Conservation (phyloP, 768 basidiomycete genomes). For the Tulasnella sp. region DNA sequence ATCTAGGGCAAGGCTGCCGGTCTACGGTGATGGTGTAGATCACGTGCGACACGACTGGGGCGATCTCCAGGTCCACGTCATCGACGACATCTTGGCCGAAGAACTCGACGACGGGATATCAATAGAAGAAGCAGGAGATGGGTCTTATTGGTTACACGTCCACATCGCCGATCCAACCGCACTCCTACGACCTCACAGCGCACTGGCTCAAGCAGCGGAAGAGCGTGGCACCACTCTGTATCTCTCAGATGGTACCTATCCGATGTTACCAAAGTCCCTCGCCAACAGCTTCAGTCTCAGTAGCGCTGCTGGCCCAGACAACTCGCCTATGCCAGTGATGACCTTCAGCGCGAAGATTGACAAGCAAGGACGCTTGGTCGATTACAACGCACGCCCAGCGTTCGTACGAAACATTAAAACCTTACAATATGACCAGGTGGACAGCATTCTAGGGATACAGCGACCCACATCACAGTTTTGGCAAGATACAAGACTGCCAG, state of each 20-base stretch:
- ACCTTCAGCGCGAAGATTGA: constrained; percentile 73
- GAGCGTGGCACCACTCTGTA: constrained; percentile 48
- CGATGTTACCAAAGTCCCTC: constrained; percentile 61
- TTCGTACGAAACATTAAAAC: constrained; percentile 56
- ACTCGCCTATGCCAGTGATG: constrained; percentile 44
- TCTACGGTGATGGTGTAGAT: constrained; percentile 32
- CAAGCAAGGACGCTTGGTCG: constrained; percentile 49
- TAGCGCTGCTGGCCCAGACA: constrained; percentile 18
- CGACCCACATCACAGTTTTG: not conserved
- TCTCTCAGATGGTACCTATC: constrained; percentile 47
- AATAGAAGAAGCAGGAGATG: constrained; percentile 52
- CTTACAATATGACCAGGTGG: constrained; percentile 58
- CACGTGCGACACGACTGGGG: constrained; percentile 80
- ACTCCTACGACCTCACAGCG: constrained; percentile 59
- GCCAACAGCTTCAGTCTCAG: constrained; percentile 43
- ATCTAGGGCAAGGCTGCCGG: constrained; percentile 24
- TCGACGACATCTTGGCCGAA: constrained; percentile 68
- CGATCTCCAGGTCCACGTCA: constrained; percentile 65
- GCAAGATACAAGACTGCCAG: not conserved
- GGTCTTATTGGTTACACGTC: constrained; percentile 70
- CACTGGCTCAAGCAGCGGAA: constrained; percentile 48
- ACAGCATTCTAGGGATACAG: constrained; percentile 37
- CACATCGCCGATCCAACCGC: constrained; percentile 91
- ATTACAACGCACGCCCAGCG: constrained; percentile 60
- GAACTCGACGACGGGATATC: constrained; percentile 95